Evolutionary conservation across 257 asterid genomes (phyloP), one percentile per base, ranked within the genome.

Genomic region (Cinchona pubescens): DNA sequence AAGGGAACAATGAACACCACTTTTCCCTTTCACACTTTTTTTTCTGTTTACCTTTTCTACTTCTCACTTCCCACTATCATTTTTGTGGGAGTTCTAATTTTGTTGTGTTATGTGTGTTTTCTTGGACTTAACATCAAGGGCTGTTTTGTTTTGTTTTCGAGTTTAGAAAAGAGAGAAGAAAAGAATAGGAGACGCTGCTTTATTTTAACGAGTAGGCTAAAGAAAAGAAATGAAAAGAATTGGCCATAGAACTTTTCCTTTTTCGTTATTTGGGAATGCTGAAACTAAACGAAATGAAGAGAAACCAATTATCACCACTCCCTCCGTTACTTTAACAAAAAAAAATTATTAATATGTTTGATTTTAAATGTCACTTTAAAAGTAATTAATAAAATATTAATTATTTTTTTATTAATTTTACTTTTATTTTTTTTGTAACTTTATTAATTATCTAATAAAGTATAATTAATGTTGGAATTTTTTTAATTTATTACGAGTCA

Each of bases 21-120:
- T 68, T 71, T 78, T 53, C 69, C 32, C 81, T 79, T 75, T 81
- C 66, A 72, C 62, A 67, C 80, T 48, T 56, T 72, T 56, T 72
- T 42, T 45, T 40, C 2, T 4, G 0, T 81, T 69, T 10, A 68
- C 66, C 10, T 65, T 71, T 40, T 71, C 4, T 74, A 27, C 76
- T 59, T 40, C 75, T 51, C 35, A 73, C 25, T 58, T 40, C 30
- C 46, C 79, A 69, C 62, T 46, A 53, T 61, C 60, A 51, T 15
- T 45, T 62, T 37, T 62, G 30, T 58, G 34, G 30, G 63, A 2
- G 25, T 25, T 58, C 18, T 25, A 58, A 10, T 58, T 18, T n/a
- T 58, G 63, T 58, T n/a, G 25, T n/a, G 30, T 58, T 2, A 58
- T 58, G 16, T n/a, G 9, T 3, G 63, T 9, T 2, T 16, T 2